These are phyloP conservation scores for Nyctanthes arbortristis DNA, from an alignment of 257 asterid species.

Conservation along the genomic window DNA sequence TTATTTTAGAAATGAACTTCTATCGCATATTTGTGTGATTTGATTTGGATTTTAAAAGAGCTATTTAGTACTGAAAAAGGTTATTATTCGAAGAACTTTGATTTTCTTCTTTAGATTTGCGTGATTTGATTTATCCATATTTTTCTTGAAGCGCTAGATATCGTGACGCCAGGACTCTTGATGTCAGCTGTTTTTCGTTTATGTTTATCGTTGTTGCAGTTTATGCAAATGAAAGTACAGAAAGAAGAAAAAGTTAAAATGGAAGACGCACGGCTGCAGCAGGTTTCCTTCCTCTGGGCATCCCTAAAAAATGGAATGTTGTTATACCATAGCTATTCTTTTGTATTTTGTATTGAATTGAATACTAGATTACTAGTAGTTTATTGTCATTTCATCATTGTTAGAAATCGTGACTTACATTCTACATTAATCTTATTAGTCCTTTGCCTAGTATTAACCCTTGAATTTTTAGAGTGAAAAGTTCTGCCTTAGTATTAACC, in stretches of 20 bases:
- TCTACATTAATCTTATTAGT: background rate
- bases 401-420: background rate
- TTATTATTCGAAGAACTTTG: slow-evolving; percentile 11
- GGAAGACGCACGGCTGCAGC: slow-evolving; percentile 49
- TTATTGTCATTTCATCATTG: background rate
- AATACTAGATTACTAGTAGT: too few relatives aligned
- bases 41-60: slow-evolving; percentile 9
- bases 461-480: background rate
- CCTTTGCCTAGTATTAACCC: background rate
- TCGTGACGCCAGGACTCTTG: slow-evolving; percentile 6
- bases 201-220: slow-evolving; percentile 39
- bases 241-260: slow-evolving; percentile 56
- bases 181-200: slow-evolving; percentile 4
- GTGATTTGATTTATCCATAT: background rate
- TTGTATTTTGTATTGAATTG: background rate
- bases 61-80: too few relatives aligned
- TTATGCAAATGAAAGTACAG: slow-evolving; percentile 83
- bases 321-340: background rate
- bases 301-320: slow-evolving; percentile 64
- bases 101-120: background rate
- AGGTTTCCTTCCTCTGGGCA: slow-evolving; percentile 46
- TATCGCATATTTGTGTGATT: too few relatives aligned
- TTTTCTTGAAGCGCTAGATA: background rate
- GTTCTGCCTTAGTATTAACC: background rate
- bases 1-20: background rate